These are phyloP conservation scores for Acorus gramineus DNA, from an alignment of 106 monocot genomes.

Conservation along the genomic window DNA sequence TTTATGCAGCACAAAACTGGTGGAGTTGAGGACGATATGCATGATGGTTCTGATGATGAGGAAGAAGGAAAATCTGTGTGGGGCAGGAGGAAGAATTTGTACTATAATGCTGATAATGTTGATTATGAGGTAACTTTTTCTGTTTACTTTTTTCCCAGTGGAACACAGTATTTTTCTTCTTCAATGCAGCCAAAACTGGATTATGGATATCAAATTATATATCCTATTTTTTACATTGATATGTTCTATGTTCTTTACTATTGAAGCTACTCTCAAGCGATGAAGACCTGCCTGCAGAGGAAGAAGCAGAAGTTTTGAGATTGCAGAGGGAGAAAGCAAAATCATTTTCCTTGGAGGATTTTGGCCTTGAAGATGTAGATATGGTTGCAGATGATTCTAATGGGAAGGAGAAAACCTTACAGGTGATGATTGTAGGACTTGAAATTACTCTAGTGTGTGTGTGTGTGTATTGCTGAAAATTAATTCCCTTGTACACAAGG, in stretches of 20 bases:
- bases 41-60: conserved; percentile 40
- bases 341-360: conserved; percentile 50
- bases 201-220: too few species aligned
- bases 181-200: too few species aligned
- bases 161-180: too few species aligned
- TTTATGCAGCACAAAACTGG: conserved; percentile 55
- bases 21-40: conserved; percentile 49
- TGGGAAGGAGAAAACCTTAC: conserved; percentile 19
- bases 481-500: too few species aligned
- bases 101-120: conserved; percentile 63
- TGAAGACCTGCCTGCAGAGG: conserved; percentile 61
- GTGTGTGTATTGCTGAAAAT: background rate
- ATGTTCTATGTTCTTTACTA: conserved; percentile 4
- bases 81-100: conserved; percentile 52
- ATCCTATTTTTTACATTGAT: too few species aligned
- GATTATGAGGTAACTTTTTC: conserved; percentile 42
- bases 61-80: conserved; percentile 36
- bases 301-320: conserved; percentile 62
- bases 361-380: conserved; percentile 56
- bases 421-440: conserved; percentile 12
- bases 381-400: conserved; percentile 28
- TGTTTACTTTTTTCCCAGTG: background rate
- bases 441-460: background rate
- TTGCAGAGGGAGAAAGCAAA: conserved; percentile 65
- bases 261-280: conserved; percentile 68